Percentiles rank a stretch among this genome's conserved stretches.
phyloP scores from a whole-genome alignment of 208 protist genomes.

The Trypanosoma caninum region DNA sequence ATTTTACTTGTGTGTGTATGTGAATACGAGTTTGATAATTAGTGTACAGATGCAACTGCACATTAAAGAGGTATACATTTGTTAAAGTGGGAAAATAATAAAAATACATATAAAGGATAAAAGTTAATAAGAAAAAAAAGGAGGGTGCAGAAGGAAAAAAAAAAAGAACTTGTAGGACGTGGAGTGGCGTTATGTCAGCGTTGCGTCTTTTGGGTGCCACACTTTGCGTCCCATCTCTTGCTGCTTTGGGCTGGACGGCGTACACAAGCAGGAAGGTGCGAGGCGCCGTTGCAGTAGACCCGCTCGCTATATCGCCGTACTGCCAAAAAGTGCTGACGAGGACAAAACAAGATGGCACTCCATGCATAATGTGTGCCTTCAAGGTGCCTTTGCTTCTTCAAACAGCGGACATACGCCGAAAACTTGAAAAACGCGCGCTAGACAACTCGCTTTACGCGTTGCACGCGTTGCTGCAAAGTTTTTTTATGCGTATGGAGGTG shows the following conservation, averaged over 20 bases:
- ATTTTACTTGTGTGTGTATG: no score
- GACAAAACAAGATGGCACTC: not conserved
- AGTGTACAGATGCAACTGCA: no score
- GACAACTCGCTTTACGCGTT: constrained; percentile 4
- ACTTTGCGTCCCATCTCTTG: not conserved
- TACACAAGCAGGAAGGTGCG: constrained; percentile 10
- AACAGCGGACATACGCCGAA: constrained; percentile 1
- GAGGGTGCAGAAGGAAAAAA: not conserved
- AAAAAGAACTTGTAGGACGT: no score
- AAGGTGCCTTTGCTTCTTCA: constrained; percentile 4
- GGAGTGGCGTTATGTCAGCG: no score
- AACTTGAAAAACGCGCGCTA: not conserved
- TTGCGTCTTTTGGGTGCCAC: not conserved
- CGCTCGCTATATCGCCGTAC: constrained; percentile 6
- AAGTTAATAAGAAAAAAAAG: not conserved
- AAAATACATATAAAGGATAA: not conserved
- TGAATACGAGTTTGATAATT: no score
- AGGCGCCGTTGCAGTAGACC: constrained; percentile 1
- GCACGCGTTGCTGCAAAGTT: constrained; percentile 6
- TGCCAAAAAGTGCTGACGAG: not conserved
- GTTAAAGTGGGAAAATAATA: no score
- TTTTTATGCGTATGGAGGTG: constrained; percentile 16
- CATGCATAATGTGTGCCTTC: constrained; percentile 17
- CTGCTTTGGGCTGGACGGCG: not conserved
- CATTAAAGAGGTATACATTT: no score